A percentile compares a stretch with the other conserved stretches of the same genome.
Conservation (phyloP, 2,329 filamentous ascomycete species). For the Microsporum audouinii region DNA sequence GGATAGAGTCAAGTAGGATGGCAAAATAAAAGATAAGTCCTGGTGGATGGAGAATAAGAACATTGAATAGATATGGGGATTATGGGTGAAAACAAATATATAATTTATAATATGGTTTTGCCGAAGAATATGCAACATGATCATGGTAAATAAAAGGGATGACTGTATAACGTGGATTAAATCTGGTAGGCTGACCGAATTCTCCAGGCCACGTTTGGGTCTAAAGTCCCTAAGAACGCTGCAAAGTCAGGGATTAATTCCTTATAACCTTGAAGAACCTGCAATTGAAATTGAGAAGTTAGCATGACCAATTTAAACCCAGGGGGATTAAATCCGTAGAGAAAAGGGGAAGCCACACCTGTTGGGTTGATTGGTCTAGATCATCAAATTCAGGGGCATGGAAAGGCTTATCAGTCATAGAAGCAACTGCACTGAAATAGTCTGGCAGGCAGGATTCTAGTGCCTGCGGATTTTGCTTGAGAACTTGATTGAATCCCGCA, state of each 20-base stretch:
- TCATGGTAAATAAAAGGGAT: background rate
- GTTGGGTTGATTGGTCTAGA: constrained; percentile 61
- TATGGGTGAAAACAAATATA: background rate
- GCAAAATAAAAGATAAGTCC: background rate
- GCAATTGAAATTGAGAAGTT: constrained; percentile 5
- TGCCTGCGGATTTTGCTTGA: constrained; percentile 75
- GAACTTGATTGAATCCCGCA: constrained; percentile 74
- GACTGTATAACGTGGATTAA: constrained; percentile 17
- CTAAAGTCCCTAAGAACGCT: constrained; percentile 35
- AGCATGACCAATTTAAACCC: background rate
- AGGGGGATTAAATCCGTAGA: background rate
- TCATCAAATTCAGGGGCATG: constrained; percentile 50
- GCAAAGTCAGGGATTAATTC: constrained; percentile 38
- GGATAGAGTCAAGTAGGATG: background rate
- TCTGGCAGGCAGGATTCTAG: constrained; percentile 76
- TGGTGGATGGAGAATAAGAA: background rate
- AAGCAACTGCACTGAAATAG: constrained; percentile 75
- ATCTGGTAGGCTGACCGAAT: constrained; percentile 34
- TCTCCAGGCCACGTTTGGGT: constrained; percentile 30
- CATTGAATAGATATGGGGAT: background rate
- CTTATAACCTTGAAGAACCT: constrained; percentile 39
- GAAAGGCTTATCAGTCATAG: constrained; percentile 50
- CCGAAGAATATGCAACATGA: background rate
- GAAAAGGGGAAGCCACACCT: constrained; percentile 40
- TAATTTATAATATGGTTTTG: background rate